Percentiles rank a stretch among this genome's conserved stretches.
These are phyloP conservation scores for Globisporangium lucens DNA, from an alignment of 352 stramenopile species.

Conservation along the genomic window DNA sequence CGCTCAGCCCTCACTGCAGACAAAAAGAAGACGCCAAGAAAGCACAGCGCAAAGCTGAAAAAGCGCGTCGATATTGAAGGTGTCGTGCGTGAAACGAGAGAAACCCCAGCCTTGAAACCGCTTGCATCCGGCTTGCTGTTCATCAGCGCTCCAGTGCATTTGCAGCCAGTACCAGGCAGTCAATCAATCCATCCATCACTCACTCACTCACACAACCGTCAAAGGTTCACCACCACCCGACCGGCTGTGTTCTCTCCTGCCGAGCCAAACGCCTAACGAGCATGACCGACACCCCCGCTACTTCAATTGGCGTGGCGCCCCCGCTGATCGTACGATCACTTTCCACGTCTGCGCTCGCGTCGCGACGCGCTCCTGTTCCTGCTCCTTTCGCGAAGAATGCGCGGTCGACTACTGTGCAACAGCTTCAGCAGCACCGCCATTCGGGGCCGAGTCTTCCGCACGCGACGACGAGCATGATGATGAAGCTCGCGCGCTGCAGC, in stretches of 20 bases:
- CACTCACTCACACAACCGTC: neutral
- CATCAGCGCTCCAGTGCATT: no score
- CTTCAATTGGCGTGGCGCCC: neutral
- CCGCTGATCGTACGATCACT: conserved; percentile 3
- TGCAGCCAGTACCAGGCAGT: neutral
- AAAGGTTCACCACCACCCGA: neutral
- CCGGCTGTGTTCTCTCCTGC: neutral
- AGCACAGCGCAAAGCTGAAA: neutral
- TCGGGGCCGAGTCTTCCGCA: neutral
- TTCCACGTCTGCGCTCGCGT: conserved; percentile 8
- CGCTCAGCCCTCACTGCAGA: neutral
- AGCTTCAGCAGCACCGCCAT: conserved; percentile 4
- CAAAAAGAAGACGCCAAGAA: neutral
- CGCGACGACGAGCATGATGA: neutral
- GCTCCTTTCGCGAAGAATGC: neutral
- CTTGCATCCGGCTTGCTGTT: neutral
- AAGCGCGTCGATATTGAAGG: neutral
- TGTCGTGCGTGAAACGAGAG: neutral
- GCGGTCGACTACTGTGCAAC: neutral
- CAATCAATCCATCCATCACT: neutral
- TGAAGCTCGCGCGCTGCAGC: neutral
- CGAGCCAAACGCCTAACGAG: neutral
- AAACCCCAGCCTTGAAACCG: neutral
- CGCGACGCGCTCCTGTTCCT: neutral
- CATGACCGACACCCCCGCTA: neutral